Base-by-base conservation (phyloP, 164 flowering plant genomes). In the Vitis rupestris region DNA sequence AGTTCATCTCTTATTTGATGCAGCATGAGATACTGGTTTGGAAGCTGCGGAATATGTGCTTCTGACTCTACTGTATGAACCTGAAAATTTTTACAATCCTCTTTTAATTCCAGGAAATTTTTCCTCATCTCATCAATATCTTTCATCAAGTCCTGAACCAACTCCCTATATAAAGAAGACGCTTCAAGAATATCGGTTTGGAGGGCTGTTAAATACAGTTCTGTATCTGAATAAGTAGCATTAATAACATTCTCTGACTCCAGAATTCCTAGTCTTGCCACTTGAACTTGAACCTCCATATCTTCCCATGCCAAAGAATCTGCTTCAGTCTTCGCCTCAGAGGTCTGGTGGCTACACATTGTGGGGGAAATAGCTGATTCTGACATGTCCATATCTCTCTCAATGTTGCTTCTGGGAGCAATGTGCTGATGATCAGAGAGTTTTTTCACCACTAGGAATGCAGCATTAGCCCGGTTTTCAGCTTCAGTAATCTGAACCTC, bases 391-490 rank as follows among this genome's bases (percentile, higher is more conserved):
- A 54, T 47, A 60, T 72, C 68, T 54, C 29, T 59, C 66, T 63
- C 71, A 66, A 37, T 13, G 49, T 67, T 64, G 48, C 67, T 55
- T 11, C 47, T 53, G 3, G 55, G 67, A 59, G 44, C 69, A 68
- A 62, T 65, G 15, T 55, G 74, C 14, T 51, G 61, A 23, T 54
- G 31, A 68, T 72, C 70, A 65, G 75, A 71, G n/a, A 81, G 75
- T 76, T 79, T 74, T 68, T 79, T 77, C 8, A 65, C 61, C 5
- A 66, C 74, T 14, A 76, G 13, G 23, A 78, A 75, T 44, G 87
- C 81, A 78, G 86, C 82, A 78, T 66, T 62, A 54, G 81, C 80
- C 55, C 73, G 66, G 74, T 73, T 78, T 72, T 76, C 83, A 76
- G 82, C 86, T 75, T 78, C 81, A 70, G 31, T 49, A 15, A 80